These are phyloP conservation scores for Trichoderma reesei DNA, from an alignment of 495 filamentous ascomycete species.

Conservation along the genomic window DNA sequence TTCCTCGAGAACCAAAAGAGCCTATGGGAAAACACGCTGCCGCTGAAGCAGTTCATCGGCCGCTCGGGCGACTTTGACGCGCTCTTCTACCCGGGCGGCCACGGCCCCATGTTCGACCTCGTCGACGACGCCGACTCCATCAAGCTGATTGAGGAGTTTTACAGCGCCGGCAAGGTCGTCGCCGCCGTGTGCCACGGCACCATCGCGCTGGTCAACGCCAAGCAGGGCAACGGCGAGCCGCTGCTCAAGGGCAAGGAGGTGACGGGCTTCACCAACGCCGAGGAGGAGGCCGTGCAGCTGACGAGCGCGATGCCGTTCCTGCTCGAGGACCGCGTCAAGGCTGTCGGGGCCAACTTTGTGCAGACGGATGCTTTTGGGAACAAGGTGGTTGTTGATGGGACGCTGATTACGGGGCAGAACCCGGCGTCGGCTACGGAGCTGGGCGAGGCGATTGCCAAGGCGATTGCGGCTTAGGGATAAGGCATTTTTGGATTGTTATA, in stretches of 20 bases:
- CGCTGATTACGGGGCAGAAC: constrained; percentile 68
- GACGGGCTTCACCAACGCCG: constrained; percentile 59
- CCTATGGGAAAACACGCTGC: constrained; percentile 55
- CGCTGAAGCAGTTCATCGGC: constrained; percentile 40
- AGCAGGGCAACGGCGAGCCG: constrained; percentile 35
- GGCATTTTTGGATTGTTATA: too few relatives aligned
- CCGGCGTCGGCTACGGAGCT: constrained; percentile 53
- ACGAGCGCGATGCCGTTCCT: constrained; percentile 49
- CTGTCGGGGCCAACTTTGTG: constrained; percentile 41
- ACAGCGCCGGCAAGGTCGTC: constrained; percentile 48
- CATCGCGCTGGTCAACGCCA: constrained; percentile 49
- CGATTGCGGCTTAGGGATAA: constrained; percentile 12
- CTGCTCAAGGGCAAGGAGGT: constrained; percentile 47
- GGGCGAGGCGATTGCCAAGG: constrained; percentile 40
- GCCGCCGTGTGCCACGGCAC: constrained; percentile 63
- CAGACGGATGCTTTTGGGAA: constrained; percentile 51
- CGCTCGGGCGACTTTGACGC: constrained; percentile 53
- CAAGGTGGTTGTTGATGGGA: constrained; percentile 52
- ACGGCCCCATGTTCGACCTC: constrained; percentile 66
- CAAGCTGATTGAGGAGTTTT: constrained; percentile 49
- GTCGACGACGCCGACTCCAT: constrained; percentile 42
- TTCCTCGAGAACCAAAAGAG: constrained; percentile 45
- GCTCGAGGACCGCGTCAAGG: constrained; percentile 50
- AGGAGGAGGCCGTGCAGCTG: constrained; percentile 48
- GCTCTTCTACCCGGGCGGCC: constrained; percentile 65